Evolutionary conservation across 345 rosid species (phyloP).

Genomic region (Luvunga scandens): DNA sequence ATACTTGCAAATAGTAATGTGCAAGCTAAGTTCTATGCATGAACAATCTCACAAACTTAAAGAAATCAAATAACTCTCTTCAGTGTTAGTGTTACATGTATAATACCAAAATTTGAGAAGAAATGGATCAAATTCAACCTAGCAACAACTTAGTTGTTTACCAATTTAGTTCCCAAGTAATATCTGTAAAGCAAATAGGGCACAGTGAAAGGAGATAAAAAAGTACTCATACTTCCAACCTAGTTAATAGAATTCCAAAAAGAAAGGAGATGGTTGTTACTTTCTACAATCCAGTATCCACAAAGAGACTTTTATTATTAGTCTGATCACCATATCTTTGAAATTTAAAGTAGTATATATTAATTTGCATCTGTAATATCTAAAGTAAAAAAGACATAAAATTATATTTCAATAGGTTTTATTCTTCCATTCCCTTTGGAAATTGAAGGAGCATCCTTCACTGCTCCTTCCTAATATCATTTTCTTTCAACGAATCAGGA

Average conservation of each 20-base stretch:
- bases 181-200: background rate
- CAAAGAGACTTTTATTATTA: background rate
- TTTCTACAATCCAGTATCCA: background rate
- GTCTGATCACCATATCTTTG: background rate
- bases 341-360: background rate
- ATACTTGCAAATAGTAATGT: background rate
- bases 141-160: background rate
- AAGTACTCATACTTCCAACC: background rate
- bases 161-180: background rate
- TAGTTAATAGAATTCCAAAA: background rate
- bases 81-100: background rate
- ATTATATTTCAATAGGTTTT: background rate
- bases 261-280: background rate
- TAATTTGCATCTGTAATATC: background rate
- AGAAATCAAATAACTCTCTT: background rate
- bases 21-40: background rate
- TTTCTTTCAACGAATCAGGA: background rate
- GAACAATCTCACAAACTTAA: background rate
- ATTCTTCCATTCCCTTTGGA: background rate
- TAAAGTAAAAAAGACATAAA: background rate
- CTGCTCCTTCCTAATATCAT: background rate
- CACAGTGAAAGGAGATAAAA: background rate
- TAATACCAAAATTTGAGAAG: background rate
- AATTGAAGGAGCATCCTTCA: background rate
- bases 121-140: background rate